phyloP scores from a whole-genome alignment of 371 early-diverging fungal species.

The Circinella umbellata region DNA sequence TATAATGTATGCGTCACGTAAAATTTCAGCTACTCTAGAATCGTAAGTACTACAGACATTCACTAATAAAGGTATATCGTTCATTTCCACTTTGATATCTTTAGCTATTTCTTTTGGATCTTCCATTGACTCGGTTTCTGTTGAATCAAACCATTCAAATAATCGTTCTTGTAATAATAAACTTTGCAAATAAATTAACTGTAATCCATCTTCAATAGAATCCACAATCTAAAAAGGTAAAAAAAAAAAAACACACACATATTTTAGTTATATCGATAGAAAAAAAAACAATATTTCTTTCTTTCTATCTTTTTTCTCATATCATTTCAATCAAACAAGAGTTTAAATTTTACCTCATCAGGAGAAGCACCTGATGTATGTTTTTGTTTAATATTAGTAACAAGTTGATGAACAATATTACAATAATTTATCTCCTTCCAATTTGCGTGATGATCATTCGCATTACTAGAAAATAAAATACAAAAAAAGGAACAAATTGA shows the following conservation, averaged over 20 bases:
- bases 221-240: constrained; percentile 15
- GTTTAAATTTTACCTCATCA: constrained; percentile 36
- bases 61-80: constrained; percentile 44
- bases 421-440: constrained; percentile 35
- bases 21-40: constrained; percentile 32
- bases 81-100: constrained; percentile 37
- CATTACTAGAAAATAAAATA: not conserved
- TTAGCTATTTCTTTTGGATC: constrained; percentile 27
- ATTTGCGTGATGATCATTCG: constrained; percentile 1
- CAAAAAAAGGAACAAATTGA: too few species aligned
- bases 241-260: too few species aligned
- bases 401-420: constrained; percentile 32
- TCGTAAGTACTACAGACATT: constrained; percentile 51
- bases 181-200: constrained; percentile 46
- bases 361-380: constrained; percentile 25
- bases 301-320: too few species aligned
- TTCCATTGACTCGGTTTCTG: constrained; percentile 17
- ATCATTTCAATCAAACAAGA: too few species aligned
- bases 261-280: too few species aligned
- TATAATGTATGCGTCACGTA: constrained; percentile 7
- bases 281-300: too few species aligned
- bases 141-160: constrained; percentile 28
- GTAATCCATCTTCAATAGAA: constrained; percentile 44
- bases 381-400: constrained; percentile 32
- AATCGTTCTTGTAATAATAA: constrained; percentile 43